Conservation (phyloP, 164 flowering plant species). For the Chloranthus sessilifolius region DNA sequence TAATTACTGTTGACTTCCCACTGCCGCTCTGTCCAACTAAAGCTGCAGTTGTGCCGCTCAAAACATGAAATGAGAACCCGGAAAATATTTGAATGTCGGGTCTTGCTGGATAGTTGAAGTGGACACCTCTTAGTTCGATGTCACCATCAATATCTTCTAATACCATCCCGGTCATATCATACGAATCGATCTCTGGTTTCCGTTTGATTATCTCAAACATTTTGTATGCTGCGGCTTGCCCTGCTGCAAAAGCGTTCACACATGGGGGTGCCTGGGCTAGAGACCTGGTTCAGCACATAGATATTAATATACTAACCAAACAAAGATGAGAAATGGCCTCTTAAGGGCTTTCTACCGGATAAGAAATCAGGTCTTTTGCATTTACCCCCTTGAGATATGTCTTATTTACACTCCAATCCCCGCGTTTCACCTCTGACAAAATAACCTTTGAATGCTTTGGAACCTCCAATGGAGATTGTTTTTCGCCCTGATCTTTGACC, state of each 20-base stretch:
- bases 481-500: no score
- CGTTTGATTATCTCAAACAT: constrained; percentile 68
- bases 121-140: constrained; percentile 59
- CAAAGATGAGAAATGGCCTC: no score
- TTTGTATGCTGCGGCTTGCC: constrained; percentile 66
- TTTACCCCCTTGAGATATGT: background rate
- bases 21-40: constrained; percentile 87
- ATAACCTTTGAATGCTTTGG: no score
- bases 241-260: constrained; percentile 58
- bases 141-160: constrained; percentile 59
- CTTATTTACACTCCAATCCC: constrained; percentile 3
- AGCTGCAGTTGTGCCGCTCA: constrained; percentile 55
- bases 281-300: constrained; percentile 31
- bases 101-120: constrained; percentile 73
- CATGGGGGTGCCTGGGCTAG: constrained; percentile 55
- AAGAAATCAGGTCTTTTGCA: background rate
- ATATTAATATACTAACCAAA: no score
- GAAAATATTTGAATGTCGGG: constrained; percentile 67
- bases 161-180: constrained; percentile 34
- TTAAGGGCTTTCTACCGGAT: background rate
- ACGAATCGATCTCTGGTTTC: constrained; percentile 46
- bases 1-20: constrained; percentile 80
- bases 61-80: constrained; percentile 47
- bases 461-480: no score
- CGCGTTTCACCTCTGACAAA: no score